These are phyloP conservation scores for Pyrus hybrid DNA, from an alignment of 331 rosid genomes.

Conservation along the genomic window DNA sequence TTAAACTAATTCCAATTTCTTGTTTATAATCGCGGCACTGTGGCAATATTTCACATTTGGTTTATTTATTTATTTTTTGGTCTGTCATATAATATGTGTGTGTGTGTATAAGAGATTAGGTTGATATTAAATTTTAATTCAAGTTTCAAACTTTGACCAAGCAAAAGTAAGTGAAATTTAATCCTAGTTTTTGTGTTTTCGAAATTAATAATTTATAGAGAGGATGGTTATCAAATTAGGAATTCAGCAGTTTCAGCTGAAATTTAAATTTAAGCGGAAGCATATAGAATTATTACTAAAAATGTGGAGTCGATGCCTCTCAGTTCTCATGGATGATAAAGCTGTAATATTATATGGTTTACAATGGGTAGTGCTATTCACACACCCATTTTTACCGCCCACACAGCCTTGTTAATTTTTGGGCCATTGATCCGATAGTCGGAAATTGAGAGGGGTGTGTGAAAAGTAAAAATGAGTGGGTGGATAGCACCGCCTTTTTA, in stretches of 20 bases:
- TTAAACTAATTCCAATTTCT: neutral
- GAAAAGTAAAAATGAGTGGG: no score
- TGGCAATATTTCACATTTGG: neutral
- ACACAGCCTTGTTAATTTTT: no score
- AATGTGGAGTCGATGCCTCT: neutral
- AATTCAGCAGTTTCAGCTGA: neutral
- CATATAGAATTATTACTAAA: no score
- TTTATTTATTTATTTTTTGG: neutral
- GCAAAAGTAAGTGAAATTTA: no score
- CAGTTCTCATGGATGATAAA: neutral
- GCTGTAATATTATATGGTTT: no score
- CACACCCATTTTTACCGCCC: no score
- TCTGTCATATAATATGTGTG: neutral
- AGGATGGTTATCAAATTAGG: neutral
- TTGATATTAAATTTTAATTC: neutral
- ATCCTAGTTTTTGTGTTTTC: neutral
- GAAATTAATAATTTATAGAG: neutral
- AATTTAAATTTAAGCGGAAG: neutral
- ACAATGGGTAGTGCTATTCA: no score
- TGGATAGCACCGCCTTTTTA: no score
- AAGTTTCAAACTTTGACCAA: neutral
- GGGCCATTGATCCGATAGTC: no score
- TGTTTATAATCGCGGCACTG: neutral
- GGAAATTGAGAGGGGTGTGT: no score
- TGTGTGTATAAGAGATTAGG: rapidly evolving